These are phyloP conservation scores for Vaccinium vitisidaea DNA, from an alignment of 148 eudicot species.

Conservation along the genomic window DNA sequence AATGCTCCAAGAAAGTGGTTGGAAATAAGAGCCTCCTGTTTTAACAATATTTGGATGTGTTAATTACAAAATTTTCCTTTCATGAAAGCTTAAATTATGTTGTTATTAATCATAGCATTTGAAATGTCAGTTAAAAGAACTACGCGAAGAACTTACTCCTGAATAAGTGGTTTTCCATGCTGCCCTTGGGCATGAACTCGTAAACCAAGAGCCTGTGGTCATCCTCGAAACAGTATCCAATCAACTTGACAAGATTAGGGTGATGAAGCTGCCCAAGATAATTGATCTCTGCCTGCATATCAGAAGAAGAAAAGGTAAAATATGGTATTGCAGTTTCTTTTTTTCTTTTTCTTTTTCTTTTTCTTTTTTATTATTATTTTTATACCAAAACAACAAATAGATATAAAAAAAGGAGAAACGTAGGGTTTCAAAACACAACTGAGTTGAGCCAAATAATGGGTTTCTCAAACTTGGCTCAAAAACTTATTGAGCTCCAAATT, in stretches of 20 bases:
- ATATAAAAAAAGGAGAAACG: not conserved
- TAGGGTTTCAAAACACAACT: not conserved
- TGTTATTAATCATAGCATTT: not conserved
- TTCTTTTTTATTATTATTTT: not conserved
- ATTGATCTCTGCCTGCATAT: slow-evolving; percentile 50
- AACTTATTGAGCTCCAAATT: not conserved
- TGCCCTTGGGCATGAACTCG: slow-evolving; percentile 65
- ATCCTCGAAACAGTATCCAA: slow-evolving; percentile 61
- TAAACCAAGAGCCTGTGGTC: slow-evolving; percentile 62
- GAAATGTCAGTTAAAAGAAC: not conserved
- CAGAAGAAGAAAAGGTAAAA: slow-evolving; percentile 6
- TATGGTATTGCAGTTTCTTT: not conserved
- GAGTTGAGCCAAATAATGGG: not conserved
- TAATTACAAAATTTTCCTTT: not conserved
- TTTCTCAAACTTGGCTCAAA: not conserved
- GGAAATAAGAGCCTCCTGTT: slow-evolving; percentile 47
- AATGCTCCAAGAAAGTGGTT: slow-evolving; percentile 48
- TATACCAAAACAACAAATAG: not conserved
- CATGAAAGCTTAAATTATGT: not conserved
- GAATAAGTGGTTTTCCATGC: slow-evolving; percentile 59
- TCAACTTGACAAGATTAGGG: slow-evolving; percentile 61
- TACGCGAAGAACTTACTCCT: slow-evolving; percentile 35
- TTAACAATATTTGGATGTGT: not conserved
- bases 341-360: not conserved
- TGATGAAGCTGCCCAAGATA: slow-evolving; percentile 60